Evolutionary conservation across 768 basidiomycete genomes (phyloP).

Genomic region (Mycena pura): DNA sequence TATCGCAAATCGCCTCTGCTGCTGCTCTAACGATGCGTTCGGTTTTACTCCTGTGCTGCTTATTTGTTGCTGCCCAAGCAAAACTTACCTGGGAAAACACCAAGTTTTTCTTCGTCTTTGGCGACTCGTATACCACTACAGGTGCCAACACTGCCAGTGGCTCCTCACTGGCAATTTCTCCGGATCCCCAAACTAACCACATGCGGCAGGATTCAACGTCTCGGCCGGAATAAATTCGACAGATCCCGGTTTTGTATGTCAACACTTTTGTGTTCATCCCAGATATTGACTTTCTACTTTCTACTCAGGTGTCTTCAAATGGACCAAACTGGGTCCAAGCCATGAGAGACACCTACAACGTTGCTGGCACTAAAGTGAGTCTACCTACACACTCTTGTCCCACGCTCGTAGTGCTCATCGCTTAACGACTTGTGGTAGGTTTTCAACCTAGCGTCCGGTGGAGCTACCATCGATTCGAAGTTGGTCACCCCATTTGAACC

Average conservation of each 20-base stretch:
- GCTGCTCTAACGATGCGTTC: slow-evolving; percentile 1
- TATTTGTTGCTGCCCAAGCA: slow-evolving; percentile 21
- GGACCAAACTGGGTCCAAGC: slow-evolving; percentile 66
- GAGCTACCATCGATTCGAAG: slow-evolving; percentile 62
- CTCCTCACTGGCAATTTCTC: neutral
- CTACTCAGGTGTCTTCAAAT: slow-evolving; percentile 60
- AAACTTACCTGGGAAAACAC: slow-evolving; percentile 59
- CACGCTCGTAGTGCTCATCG: too few relatives aligned
- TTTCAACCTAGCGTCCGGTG: slow-evolving; percentile 62
- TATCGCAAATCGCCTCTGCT: too few relatives aligned
- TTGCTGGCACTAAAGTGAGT: slow-evolving; percentile 55
- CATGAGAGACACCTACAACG: slow-evolving; percentile 60
- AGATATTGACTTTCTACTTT: neutral
- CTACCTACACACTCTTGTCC: neutral
- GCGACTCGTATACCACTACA: slow-evolving; percentile 67
- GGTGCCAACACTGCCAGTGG: slow-evolving; percentile 27
- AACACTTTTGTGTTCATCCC: neutral
- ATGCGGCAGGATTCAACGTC: slow-evolving; percentile 57
- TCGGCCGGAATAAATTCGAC: slow-evolving; percentile 60
- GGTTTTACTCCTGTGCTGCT: neutral
- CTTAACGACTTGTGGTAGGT: too few relatives aligned
- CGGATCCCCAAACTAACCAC: neutral
- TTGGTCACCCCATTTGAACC: slow-evolving; percentile 57
- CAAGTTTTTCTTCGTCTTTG: slow-evolving; percentile 64
- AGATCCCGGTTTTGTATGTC: slow-evolving; percentile 56